Conservation (phyloP, 2,329 filamentous ascomycete genomes). For the Decorospora gaudefroyi region DNA sequence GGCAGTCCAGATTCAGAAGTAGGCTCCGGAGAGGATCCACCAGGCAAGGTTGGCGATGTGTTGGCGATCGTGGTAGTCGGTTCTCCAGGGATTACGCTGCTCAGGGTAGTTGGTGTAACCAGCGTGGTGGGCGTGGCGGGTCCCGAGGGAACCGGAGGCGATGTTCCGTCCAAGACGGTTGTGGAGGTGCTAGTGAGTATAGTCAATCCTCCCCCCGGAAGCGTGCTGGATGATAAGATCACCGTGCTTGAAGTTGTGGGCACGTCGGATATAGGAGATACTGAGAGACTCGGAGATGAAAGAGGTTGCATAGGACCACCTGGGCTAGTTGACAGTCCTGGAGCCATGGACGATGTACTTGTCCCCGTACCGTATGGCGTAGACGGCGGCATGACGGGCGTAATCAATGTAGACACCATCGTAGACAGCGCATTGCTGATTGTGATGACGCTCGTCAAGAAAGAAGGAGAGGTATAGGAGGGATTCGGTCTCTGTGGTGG, state of each 20-base stretch:
- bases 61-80: background rate
- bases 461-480: constrained; percentile 2
- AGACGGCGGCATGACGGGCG: background rate
- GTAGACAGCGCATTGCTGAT: background rate
- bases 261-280: too few relatives aligned
- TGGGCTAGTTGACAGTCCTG: background rate
- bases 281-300: background rate
- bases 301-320: background rate
- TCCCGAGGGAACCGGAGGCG: background rate
- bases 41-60: background rate
- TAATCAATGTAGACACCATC: background rate
- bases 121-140: background rate
- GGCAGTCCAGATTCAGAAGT: background rate
- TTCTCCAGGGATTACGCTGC: background rate
- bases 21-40: background rate
- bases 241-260: background rate
- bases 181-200: background rate
- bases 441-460: background rate
- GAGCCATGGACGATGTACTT: background rate
- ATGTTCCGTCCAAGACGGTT: background rate
- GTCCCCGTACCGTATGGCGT: background rate
- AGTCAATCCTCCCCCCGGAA: background rate
- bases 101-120: background rate
- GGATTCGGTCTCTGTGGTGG: constrained; percentile 14
- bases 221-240: background rate